A percentile compares a stretch with the other conserved stretches of the same genome.
These are phyloP conservation scores for Sordaria brevicollis DNA, from an alignment of 495 filamentous ascomycete genomes.

Conservation along the genomic window DNA sequence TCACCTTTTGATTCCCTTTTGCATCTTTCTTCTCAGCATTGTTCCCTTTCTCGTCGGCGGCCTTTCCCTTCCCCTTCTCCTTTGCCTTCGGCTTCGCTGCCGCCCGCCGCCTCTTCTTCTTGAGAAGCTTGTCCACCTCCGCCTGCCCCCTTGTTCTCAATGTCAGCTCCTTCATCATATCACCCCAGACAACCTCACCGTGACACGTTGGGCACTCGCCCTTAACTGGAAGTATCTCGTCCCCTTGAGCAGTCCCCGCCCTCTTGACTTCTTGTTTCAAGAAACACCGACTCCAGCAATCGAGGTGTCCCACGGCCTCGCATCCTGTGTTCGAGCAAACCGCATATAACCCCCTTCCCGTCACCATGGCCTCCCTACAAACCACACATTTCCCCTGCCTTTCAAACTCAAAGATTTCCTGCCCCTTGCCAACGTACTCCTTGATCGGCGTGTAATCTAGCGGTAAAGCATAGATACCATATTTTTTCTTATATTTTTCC, in stretches of 20 bases:
- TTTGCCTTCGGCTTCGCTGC: constrained; percentile 7
- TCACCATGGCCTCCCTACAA: constrained; percentile 43
- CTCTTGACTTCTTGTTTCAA: constrained; percentile 24
- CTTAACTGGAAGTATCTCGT: constrained; percentile 51
- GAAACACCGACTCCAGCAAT: constrained; percentile 63
- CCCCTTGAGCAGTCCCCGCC: constrained; percentile 12
- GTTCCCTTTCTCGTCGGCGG: not conserved
- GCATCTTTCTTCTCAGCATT: not conserved
- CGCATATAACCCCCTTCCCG: constrained; percentile 44
- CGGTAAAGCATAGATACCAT: constrained; percentile 48
- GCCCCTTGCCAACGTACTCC: constrained; percentile 60
- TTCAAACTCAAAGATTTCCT: constrained; percentile 50
- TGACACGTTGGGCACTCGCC: constrained; percentile 69
- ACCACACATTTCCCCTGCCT: constrained; percentile 50
- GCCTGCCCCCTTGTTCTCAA: constrained; percentile 57
- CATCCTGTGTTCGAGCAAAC: constrained; percentile 63
- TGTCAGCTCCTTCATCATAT: constrained; percentile 73
- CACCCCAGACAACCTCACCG: constrained; percentile 53
- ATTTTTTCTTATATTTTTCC: constrained; percentile 5
- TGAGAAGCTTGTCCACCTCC: constrained; percentile 54
- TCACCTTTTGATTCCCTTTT: not conserved
- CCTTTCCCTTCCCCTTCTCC: not conserved
- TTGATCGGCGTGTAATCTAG: constrained; percentile 57
- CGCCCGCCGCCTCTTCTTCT: constrained; percentile 33
- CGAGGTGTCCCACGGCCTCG: constrained; percentile 57